These are phyloP conservation scores for Periconia sp. DNA, from an alignment of 2,329 filamentous ascomycete species.

Conservation along the genomic window DNA sequence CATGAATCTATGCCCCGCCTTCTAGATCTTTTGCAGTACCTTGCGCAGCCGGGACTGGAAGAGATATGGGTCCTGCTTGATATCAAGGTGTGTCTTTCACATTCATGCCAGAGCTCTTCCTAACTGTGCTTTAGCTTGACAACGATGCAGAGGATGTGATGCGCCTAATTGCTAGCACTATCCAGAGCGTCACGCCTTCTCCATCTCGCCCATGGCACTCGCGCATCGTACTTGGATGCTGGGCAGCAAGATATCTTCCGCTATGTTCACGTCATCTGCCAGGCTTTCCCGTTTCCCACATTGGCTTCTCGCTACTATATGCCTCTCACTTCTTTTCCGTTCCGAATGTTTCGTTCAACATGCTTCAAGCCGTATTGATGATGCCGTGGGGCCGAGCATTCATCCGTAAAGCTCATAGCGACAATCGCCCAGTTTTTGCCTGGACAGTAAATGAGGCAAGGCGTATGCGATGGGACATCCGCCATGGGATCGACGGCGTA, in stretches of 20 bases:
- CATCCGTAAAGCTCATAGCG: slow-evolving; percentile 63
- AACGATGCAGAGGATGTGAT: slow-evolving; percentile 76
- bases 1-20: slow-evolving; percentile 76
- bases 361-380: slow-evolving; percentile 72
- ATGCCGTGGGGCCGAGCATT: slow-evolving; percentile 72
- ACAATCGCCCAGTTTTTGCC: slow-evolving; percentile 68
- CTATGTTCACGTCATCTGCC: slow-evolving; percentile 68
- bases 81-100: slow-evolving; percentile 72
- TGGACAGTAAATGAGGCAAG: slow-evolving; percentile 87
- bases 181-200: slow-evolving; percentile 59
- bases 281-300: slow-evolving; percentile 68
- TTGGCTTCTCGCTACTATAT: slow-evolving; percentile 70
- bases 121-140: slow-evolving; percentile 60
- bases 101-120: slow-evolving; percentile 1
- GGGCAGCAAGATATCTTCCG: slow-evolving; percentile 77
- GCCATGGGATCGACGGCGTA: slow-evolving; percentile 73
- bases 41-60: slow-evolving; percentile 68
- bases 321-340: slow-evolving; percentile 73
- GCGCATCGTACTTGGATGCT: slow-evolving; percentile 80
- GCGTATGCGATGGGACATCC: slow-evolving; percentile 83
- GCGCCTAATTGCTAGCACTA: slow-evolving; percentile 67
- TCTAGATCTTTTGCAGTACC: slow-evolving; percentile 73
- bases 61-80: slow-evolving; percentile 84
- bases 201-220: slow-evolving; percentile 67
- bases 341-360: slow-evolving; percentile 77